Evolutionary conservation across 805 yeast species (phyloP), one percentile per base, ranked within the genome.

Genomic region (Pichia deserticola): DNA sequence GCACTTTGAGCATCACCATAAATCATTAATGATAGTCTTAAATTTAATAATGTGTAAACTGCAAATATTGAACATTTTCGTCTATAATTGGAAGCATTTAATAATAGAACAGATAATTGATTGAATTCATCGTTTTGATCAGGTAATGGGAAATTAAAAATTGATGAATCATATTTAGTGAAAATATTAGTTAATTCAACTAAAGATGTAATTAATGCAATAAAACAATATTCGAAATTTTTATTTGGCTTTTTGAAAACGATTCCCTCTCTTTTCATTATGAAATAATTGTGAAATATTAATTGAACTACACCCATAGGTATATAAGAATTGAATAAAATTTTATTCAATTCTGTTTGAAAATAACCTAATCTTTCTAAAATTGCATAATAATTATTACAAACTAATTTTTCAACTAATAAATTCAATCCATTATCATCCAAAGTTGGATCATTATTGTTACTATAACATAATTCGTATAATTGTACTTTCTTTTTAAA

Each of bases 361-460:
- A 57, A 57, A 28, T 36, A 51, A 12, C 37, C 12, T 9, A 57
- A 27, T 11, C 60, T 44, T 39, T 57, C 60, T 3, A 47, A 36
- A 4, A 57, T 33, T 5, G 55, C 57, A 45, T 50, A 47, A 30
- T 42, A 52, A 12, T 54, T 42, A 6, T 48, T 45, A 7, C 36
- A 34, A 11, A 54, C 34, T 28, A 49, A 34, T 5, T 34, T 27
- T 7, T 52, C 48, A 36, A 52, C 34, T 27, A 35, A 10, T 11
- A 10, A 10, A 35, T 43, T 43, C 20, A 43, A 35, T 33, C 11
- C 42, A 7, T 8, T 9, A 28, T 36, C 28, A 33, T 30, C 28
- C 33, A 10, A 7, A 8, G 5, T 12, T 8, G 15, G 13, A 25
- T 12, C 33, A 10, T 30, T 40, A 40, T 7, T 38, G 11, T 10